phyloP scores from a whole-genome alignment of 805 yeast genomes.

The Danielia oregonensis region DNA sequence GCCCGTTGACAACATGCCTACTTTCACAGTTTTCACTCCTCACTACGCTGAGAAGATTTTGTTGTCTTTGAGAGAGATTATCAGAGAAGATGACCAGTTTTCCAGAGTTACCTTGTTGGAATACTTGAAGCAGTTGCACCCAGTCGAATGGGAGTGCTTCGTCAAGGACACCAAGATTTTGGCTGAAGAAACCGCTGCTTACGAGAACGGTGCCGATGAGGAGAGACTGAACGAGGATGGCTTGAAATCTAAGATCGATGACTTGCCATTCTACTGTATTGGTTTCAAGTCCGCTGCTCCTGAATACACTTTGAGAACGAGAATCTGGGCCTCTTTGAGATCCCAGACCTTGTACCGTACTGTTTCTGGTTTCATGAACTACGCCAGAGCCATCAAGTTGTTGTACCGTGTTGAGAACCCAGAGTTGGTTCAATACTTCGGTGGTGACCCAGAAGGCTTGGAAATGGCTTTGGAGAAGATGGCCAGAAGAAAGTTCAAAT shows the following conservation, averaged over 20 bases:
- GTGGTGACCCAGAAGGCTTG: conserved; percentile 95
- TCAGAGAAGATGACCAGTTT: conserved; percentile 65
- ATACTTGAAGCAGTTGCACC: conserved; percentile 53
- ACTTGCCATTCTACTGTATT: conserved; percentile 44
- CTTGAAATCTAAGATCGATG: conserved; percentile 74
- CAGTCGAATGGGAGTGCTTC: conserved; percentile 54
- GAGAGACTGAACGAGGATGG: conserved; percentile 52
- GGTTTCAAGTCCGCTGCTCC: conserved; percentile 48
- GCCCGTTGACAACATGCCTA: conserved; percentile 99
- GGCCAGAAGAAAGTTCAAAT: conserved; percentile 61
- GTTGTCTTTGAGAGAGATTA: conserved; percentile 71
- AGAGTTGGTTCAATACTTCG: conserved; percentile 89
- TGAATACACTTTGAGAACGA: conserved; percentile 43
- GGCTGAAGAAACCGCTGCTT: conserved; percentile 71
- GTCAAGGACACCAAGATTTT: conserved; percentile 53
- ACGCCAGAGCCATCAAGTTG: conserved; percentile 44
- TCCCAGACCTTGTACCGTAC: conserved; percentile 46
- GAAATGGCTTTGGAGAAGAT: conserved; percentile 86
- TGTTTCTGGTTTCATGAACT: conserved; percentile 45
- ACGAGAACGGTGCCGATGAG: conserved; percentile 50
- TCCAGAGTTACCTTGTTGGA: conserved; percentile 54
- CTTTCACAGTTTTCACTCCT: conserved; percentile 89
- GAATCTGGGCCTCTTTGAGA: conserved; percentile 47
- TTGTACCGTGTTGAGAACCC: conserved; percentile 47
- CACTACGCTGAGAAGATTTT: conserved; percentile 83